Conservation (phyloP, 2,329 filamentous ascomycete species). For the Calycina marina region DNA sequence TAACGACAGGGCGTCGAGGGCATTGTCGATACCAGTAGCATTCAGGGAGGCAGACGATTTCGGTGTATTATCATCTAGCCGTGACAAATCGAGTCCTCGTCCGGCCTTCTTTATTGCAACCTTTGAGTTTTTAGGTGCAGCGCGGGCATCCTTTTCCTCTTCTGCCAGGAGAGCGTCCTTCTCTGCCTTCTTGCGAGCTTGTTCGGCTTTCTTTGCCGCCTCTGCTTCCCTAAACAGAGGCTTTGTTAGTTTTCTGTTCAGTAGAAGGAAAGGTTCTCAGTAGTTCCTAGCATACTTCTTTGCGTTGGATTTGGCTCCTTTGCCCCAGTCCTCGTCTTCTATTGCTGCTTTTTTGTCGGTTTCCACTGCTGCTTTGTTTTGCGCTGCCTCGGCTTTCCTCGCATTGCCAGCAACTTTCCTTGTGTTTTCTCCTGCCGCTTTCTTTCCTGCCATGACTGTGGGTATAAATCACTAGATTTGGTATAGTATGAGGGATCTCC, state of each 20-base stretch:
- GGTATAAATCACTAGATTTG: too few species aligned
- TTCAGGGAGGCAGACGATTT: conserved; percentile 45
- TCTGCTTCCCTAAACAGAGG: conserved; percentile 74
- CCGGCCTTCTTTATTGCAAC: conserved; percentile 50
- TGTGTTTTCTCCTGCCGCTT: conserved; percentile 56
- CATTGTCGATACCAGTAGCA: conserved; percentile 84
- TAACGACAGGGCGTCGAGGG: conserved; percentile 71
- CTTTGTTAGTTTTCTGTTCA: conserved; percentile 7
- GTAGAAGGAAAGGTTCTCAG: conserved; percentile 1
- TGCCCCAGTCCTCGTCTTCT: conserved; percentile 68
- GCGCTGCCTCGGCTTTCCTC: conserved; percentile 79
- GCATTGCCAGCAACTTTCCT: conserved; percentile 88
- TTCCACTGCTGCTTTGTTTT: conserved; percentile 60
- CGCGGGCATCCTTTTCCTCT: conserved; percentile 69
- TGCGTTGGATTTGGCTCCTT: conserved; percentile 68
- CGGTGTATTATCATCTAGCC: conserved; percentile 38
- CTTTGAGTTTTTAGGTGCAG: conserved; percentile 54
- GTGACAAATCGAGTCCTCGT: conserved; percentile 57
- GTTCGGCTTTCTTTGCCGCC: conserved; percentile 69
- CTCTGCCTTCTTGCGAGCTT: conserved; percentile 81
- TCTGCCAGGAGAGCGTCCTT: conserved; percentile 68
- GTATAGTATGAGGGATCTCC: too few species aligned
- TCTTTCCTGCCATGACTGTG: conserved; percentile 54
- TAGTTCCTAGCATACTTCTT: conserved; percentile 58
- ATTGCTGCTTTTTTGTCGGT: conserved; percentile 48